These are phyloP conservation scores for Gynandropsis gynandra DNA, from an alignment of 345 rosid species.

Conservation along the genomic window DNA sequence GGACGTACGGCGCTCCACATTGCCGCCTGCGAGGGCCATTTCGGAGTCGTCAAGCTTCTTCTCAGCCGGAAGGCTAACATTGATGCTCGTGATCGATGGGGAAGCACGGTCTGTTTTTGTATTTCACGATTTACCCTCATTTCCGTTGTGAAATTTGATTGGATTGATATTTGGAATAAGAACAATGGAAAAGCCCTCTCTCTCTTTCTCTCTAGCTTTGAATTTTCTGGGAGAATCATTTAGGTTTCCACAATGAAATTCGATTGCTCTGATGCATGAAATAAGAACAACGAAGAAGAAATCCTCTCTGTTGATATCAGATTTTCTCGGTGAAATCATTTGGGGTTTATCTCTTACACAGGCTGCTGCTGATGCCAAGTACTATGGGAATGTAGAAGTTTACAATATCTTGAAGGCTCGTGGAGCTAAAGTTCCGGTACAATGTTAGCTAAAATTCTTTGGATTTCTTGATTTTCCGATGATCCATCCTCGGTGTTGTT, in stretches of 20 bases:
- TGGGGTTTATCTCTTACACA: no score
- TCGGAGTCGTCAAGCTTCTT: slow-evolving; percentile 58
- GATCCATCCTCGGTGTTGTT: slow-evolving; percentile 1
- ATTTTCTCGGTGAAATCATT: no score
- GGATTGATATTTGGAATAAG: no score
- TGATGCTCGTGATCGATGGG: slow-evolving; percentile 99
- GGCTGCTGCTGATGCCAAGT: slow-evolving; percentile 93
- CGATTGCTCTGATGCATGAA: no score
- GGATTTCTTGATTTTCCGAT: neutral
- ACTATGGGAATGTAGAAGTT: slow-evolving; percentile 73
- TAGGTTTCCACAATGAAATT: no score
- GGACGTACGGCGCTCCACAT: slow-evolving; percentile 94
- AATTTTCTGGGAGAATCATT: neutral
- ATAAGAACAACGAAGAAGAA: no score
- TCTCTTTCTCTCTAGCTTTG: neutral
- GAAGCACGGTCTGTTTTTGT: slow-evolving; percentile 62
- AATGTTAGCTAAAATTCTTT: neutral
- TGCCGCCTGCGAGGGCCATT: slow-evolving; percentile 90
- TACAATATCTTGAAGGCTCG: slow-evolving; percentile 80
- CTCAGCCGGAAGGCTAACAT: slow-evolving; percentile 66
- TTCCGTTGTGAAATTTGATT: neutral
- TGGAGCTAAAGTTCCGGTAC: slow-evolving; percentile 87
- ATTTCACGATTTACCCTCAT: neutral
- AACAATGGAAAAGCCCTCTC: neutral
- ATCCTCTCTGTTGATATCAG: no score